Percentiles rank a stretch among this genome's conserved stretches.
Evolutionary conservation across 495 filamentous ascomycete species (phyloP).

Genomic region (Chaetomidium leptoderma): DNA sequence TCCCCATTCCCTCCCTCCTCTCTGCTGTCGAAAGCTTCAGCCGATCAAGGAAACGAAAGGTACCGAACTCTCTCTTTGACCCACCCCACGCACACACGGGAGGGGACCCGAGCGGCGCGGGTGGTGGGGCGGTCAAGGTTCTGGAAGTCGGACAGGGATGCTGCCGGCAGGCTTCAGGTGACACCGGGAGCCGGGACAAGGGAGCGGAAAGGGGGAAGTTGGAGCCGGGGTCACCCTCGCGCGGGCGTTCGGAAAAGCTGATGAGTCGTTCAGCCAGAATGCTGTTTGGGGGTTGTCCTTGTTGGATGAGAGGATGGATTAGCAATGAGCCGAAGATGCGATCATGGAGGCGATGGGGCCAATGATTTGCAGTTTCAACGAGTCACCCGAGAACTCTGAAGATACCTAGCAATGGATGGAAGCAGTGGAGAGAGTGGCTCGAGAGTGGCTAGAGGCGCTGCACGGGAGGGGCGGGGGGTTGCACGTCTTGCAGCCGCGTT

Average conservation of each 20-base stretch:
- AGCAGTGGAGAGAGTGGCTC: not conserved
- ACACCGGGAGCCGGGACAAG: not conserved
- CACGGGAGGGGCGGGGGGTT: not conserved
- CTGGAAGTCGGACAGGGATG: too few species aligned
- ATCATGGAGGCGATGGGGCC: not conserved
- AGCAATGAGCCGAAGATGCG: too few species aligned
- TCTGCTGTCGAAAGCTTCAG: too few species aligned
- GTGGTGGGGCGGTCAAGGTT: not conserved
- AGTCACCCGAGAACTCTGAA: not conserved
- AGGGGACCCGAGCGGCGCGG: too few species aligned
- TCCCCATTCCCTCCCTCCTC: too few species aligned
- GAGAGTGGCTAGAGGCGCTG: too few species aligned
- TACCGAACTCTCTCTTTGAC: too few species aligned
- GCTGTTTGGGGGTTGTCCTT: not conserved
- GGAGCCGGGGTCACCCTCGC: not conserved
- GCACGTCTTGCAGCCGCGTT: not conserved
- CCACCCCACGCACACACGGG: too few species aligned
- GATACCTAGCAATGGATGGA: not conserved
- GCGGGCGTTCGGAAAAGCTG: not conserved
- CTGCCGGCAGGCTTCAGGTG: too few species aligned
- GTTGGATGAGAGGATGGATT: too few species aligned
- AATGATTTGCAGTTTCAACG: not conserved
- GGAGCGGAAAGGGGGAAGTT: not conserved
- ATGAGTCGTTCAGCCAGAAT: not conserved
- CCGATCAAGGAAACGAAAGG: too few species aligned